Conservation (phyloP, 169 alveolate genomes). For the Plasmodium berghei region DNA sequence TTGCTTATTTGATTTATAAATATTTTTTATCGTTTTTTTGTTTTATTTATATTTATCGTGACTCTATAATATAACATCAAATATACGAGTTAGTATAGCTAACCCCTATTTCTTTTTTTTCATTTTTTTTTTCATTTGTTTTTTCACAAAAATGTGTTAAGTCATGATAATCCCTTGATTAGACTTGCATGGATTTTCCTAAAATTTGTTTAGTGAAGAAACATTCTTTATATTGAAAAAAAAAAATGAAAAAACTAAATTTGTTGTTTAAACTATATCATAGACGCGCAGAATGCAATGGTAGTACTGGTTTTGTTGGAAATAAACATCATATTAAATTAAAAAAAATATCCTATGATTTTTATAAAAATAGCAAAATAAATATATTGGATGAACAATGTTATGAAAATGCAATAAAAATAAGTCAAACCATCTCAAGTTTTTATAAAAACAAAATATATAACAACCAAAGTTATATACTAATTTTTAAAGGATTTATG, state of each 20-base stretch:
- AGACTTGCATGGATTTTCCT: no score
- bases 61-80: not conserved
- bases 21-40: not conserved
- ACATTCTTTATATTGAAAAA: no score
- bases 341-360: constrained; percentile 28
- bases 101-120: not conserved
- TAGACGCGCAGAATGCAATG: not conserved
- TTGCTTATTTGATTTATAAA: not conserved
- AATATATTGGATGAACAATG: not conserved
- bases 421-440: not conserved
- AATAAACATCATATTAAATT: not conserved
- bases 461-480: constrained; percentile 58
- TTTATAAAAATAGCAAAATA: constrained; percentile 19
- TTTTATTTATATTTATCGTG: not conserved
- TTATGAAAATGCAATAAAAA: constrained; percentile 17
- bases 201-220: not conserved
- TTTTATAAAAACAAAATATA: constrained; percentile 21
- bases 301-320: not conserved
- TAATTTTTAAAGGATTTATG: constrained; percentile 56
- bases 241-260: not conserved
- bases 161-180: not conserved
- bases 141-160: not conserved
- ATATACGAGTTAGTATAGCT: not conserved
- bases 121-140: not conserved
- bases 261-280: no score